Evolutionary conservation across 176 grass and related monocot genomes (phyloP).

Genomic region (Zoysia pacifica): DNA sequence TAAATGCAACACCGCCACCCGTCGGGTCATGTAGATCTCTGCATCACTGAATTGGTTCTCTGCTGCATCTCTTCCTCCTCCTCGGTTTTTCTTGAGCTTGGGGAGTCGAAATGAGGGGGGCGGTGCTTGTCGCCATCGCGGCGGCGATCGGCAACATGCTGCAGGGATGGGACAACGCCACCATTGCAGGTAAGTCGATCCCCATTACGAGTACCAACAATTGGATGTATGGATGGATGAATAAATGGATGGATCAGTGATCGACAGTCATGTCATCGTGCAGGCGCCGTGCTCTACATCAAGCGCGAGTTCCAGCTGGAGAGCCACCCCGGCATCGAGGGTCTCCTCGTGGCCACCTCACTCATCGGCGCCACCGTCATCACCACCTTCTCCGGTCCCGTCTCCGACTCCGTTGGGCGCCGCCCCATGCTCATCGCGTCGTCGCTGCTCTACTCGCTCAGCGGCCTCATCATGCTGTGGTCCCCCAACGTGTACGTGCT

Average conservation of each 20-base stretch:
- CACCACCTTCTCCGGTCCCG: slow-evolving; percentile 84
- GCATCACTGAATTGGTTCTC: too few species aligned
- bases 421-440: slow-evolving; percentile 77
- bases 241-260: too few species aligned
- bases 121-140: slow-evolving; percentile 64
- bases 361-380: slow-evolving; percentile 85
- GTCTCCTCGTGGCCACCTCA: slow-evolving; percentile 73
- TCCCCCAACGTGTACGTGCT: slow-evolving; percentile 70
- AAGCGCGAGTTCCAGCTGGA: slow-evolving; percentile 72
- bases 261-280: too few species aligned
- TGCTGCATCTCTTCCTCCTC: too few species aligned
- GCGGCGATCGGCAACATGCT: slow-evolving; percentile 80
- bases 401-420: slow-evolving; percentile 70
- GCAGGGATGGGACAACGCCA: slow-evolving; percentile 96
- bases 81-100: too few species aligned
- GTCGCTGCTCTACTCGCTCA: slow-evolving; percentile 59
- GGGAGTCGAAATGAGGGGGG: slow-evolving; percentile 53
- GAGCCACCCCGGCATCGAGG: slow-evolving; percentile 63
- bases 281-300: slow-evolving; percentile 79
- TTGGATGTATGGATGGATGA: too few species aligned
- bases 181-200: slow-evolving; percentile 52
- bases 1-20: too few species aligned
- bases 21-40: too few species aligned
- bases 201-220: too few species aligned
- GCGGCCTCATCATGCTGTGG: slow-evolving; percentile 73